Evolutionary conservation across 108 stramenopile genomes (phyloP).

Genomic region (Nitzschia inconspicua): DNA sequence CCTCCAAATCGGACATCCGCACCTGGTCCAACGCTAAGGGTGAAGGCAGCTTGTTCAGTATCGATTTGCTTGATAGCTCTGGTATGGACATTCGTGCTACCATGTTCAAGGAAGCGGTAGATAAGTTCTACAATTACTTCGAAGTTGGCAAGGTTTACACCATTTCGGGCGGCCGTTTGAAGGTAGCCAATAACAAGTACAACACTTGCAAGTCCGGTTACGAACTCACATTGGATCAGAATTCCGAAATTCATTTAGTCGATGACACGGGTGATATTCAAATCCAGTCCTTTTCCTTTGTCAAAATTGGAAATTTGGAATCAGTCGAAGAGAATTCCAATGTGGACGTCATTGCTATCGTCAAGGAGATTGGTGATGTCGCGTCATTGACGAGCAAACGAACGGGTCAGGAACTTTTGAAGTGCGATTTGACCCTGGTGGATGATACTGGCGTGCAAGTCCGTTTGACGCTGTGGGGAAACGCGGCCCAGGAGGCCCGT

Average conservation of each 20-base stretch:
- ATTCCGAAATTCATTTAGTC: slow-evolving; percentile 77
- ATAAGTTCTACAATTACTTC: slow-evolving; percentile 81
- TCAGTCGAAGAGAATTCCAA: slow-evolving; percentile 39
- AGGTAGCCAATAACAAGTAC: slow-evolving; percentile 94
- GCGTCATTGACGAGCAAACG: slow-evolving; percentile 70
- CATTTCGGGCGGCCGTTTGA: slow-evolving; percentile 87
- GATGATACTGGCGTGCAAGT: slow-evolving; percentile 92
- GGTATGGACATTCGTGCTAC: slow-evolving; percentile 92
- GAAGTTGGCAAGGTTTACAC: slow-evolving; percentile 90
- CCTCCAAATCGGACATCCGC: slow-evolving; percentile 85
- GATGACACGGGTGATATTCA: slow-evolving; percentile 74
- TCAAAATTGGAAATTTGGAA: slow-evolving; percentile 76
- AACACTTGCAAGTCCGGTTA: slow-evolving; percentile 86
- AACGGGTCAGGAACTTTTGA: slow-evolving; percentile 78
- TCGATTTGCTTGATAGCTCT: slow-evolving; percentile 84
- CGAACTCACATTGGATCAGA: slow-evolving; percentile 94
- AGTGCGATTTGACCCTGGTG: slow-evolving; percentile 86
- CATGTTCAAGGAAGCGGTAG: slow-evolving; percentile 95
- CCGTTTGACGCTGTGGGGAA: slow-evolving; percentile 88
- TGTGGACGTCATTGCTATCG: slow-evolving; percentile 88
- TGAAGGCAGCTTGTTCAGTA: slow-evolving; percentile 83
- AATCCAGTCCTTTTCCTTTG: slow-evolving; percentile 59
- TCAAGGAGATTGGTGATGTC: slow-evolving; percentile 70
- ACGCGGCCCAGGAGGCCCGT: slow-evolving; percentile 16
- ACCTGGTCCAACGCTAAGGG: slow-evolving; percentile 92